Base-by-base conservation (phyloP, 2,329 filamentous ascomycete species). In the Dendryphion nanum region DNA sequence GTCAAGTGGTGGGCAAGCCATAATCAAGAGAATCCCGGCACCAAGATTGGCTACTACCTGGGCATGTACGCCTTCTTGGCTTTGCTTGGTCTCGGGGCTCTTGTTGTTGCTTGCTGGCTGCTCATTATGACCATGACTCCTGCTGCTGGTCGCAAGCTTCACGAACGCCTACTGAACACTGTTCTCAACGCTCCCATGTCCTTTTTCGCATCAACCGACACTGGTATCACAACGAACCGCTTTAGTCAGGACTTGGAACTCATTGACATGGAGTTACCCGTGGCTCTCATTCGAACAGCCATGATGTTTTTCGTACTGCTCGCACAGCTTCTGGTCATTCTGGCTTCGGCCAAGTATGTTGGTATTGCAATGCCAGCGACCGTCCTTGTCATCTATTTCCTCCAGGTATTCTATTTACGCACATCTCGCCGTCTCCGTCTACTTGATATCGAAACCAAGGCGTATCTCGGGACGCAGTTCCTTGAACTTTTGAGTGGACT, bases 101-200 rank as follows among this genome's bases (percentile, higher is more conserved):
- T 48, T 14, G 37, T 40, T 18, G 15, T 41, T 21, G 17, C 37
- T 32, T 34, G 31, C 30, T 44, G 37, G 37, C 64, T 70, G 45
- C 62, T 75, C 46, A 67, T 76, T 31, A 67, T 75, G 21, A 66
- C 54, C 5, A 74, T 76, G 67, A 68, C 75, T 5, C 72, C 73
- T 1, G 64, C 63, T 30, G 73, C 72, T 18, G 71, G 70, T 4
- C 62, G 64, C 33, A 63, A 47, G 30, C 68, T 77, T 37, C 74
- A 78, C 40, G 53, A 57, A 31, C 62, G 54, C 16, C 52, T 77
- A 1, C 58, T 77, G 8, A 54, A 59, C 3, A 71, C 71, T 3
- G 70, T 75, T 12, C 53, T 74, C 3, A 42, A 43, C 15, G 49
- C 51, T 4, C 51, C 51, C 4, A 38, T 50, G 35, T 56, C 51